Base-by-base conservation (phyloP, 2,329 filamentous ascomycete species). In the Talaromyces sp. region DNA sequence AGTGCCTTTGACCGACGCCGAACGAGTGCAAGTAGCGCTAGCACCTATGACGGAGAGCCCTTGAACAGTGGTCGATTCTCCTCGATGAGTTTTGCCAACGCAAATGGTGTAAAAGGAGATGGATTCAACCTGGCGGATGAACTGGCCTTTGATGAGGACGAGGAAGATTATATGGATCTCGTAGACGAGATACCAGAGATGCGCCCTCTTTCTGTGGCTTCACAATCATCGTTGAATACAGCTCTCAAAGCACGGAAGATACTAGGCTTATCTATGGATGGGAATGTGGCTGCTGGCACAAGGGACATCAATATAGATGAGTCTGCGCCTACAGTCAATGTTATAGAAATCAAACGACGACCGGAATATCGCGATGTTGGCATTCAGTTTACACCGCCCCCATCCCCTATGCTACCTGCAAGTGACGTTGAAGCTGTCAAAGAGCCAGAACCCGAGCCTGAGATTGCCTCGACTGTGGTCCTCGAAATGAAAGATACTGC, bases 41-140 rank as follows among this genome's bases (percentile, higher is more conserved):
- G 82, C 69, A 80, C 77, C 27, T 79, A 81, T 59, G 85, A 81
- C 56, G 75, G 78, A 45, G 81, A 84, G 49, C 80, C 79, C 45
- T 37, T 66, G 22, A 79, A 81, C 54, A 80, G 89, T 74, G 85
- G 92, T 67, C 87, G 92, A 35, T 91, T 89, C 73, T 96, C 93
- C 2, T 80, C 89, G 27, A 81, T 90, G 67, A 88, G 84, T 68
- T 83, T 84, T n/a, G 78, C 80, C 8, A 83, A 83, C 67, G 78
- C 79, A 10, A 80, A 83, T 65, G 85, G 83, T 10, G 78, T 81
- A 22, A 89, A 89, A 73, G 73, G 80, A 3, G 88, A 87, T 70
- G 90, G 90, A 1, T 78, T 92, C 66, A 96, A 90, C 68, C 83
- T 99, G 47, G 95, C 95, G 0, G 93, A 98, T 71, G 95, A 99